Evolutionary conservation across 495 filamentous ascomycete species (phyloP).

Genomic region (Penicillium robsamsonii): DNA sequence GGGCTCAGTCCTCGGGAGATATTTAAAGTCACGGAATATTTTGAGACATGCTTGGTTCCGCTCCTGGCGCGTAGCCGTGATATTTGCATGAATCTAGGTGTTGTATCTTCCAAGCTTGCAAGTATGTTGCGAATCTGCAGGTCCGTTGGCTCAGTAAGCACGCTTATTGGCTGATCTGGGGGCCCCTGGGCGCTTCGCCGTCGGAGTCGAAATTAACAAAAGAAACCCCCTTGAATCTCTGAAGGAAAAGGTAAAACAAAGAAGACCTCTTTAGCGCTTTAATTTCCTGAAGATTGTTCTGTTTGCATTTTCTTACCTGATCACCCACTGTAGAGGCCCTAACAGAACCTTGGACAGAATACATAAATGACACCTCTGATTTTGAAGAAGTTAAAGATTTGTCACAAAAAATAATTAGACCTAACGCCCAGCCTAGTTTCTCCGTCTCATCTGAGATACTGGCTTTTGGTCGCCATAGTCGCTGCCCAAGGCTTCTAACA

Average conservation of each 20-base stretch:
- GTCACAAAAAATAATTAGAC: too few relatives aligned
- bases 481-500: too few relatives aligned
- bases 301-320: conserved; percentile 1
- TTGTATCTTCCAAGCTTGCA: conserved; percentile 7
- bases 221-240: background rate
- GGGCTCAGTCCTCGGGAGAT: conserved; percentile 12
- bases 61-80: conserved; percentile 26
- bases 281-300: background rate
- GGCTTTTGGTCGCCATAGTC: too few relatives aligned
- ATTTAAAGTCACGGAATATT: conserved; percentile 13
- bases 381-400: too few relatives aligned
- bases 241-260: background rate
- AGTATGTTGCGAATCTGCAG: conserved; percentile 19
- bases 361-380: too few relatives aligned
- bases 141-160: conserved; percentile 8
- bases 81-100: conserved; percentile 2
- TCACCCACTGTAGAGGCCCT: background rate
- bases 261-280: background rate
- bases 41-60: conserved; percentile 16
- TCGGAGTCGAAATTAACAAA: background rate
- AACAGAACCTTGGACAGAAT: background rate
- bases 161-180: conserved; percentile 4
- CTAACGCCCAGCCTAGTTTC: too few relatives aligned
- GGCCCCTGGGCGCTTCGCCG: conserved; percentile 17
- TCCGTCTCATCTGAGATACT: too few relatives aligned